phyloP scores from a whole-genome alignment of 2,329 filamentous ascomycete species.

The Hawksworthiomyces lignivorus region DNA sequence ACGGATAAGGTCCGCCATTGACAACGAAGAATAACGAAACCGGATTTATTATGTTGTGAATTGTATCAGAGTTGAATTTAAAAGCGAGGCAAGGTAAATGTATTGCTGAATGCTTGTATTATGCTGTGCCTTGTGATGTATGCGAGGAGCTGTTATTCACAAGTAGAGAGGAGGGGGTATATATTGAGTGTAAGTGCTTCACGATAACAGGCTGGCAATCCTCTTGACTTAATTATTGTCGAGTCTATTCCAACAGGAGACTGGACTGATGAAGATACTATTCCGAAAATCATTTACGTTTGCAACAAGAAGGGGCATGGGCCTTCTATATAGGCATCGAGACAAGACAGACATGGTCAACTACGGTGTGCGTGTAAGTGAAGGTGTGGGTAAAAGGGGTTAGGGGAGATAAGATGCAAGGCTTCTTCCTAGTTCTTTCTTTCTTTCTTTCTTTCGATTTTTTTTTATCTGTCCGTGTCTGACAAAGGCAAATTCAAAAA shows the following conservation, averaged over 20 bases:
- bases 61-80: neutral
- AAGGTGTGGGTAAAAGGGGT: neutral
- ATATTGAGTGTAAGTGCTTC: too few relatives aligned
- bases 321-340: constrained; percentile 1
- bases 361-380: too few relatives aligned
- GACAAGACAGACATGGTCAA: neutral
- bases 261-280: neutral
- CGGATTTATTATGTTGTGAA: neutral
- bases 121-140: too few relatives aligned
- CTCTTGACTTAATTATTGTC: too few relatives aligned
- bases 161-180: too few relatives aligned
- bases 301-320: neutral
- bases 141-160: too few relatives aligned
- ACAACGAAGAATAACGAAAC: too few relatives aligned
- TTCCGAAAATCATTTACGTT: neutral
- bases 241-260: neutral
- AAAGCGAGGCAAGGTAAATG: neutral
- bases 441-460: too few relatives aligned
- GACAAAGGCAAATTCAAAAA: constrained; percentile 1
- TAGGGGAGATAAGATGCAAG: neutral
- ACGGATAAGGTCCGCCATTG: constrained; percentile 10
- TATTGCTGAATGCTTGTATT: too few relatives aligned
- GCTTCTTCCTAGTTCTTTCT: too few relatives aligned
- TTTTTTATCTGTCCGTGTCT: neutral
- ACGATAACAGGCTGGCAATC: too few relatives aligned